These are phyloP conservation scores for Arachis stenosperma DNA, from an alignment of 306 rosid species.

Conservation along the genomic window DNA sequence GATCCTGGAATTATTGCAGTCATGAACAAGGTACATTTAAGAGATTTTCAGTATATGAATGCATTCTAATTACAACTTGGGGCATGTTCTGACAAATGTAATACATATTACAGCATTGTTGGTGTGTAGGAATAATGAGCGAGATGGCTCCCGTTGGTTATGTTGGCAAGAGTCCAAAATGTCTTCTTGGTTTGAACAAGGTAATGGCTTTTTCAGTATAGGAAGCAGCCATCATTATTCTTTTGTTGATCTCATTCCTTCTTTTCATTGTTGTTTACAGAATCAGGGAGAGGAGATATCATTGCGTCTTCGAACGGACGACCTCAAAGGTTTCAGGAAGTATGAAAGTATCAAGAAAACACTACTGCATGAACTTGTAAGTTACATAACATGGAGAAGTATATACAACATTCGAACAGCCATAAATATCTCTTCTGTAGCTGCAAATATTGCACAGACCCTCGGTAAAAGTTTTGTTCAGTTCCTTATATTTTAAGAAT, in stretches of 20 bases:
- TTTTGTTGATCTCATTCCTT: constrained; percentile 21
- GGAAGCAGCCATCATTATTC: background rate
- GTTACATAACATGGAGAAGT: constrained; percentile 17
- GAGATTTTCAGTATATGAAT: constrained; percentile 7
- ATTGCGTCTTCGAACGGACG: constrained; percentile 93
- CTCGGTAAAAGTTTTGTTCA: background rate
- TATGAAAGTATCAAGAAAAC: constrained; percentile 87
- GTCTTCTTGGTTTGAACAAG: constrained; percentile 91
- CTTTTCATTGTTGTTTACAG: constrained; percentile 49
- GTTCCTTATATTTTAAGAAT: background rate
- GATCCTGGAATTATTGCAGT: constrained; percentile 95
- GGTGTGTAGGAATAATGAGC: constrained; percentile 96
- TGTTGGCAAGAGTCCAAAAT: constrained; percentile 92
- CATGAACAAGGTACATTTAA: constrained; percentile 77
- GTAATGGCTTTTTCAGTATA: constrained; percentile 45
- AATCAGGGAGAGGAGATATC: constrained; percentile 95
- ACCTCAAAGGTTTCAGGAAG: constrained; percentile 91
- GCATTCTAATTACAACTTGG: constrained; percentile 34
- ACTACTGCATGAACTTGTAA: constrained; percentile 96
- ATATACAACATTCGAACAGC: background rate
- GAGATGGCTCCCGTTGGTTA: constrained; percentile 98
- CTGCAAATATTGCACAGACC: background rate
- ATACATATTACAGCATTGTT: constrained; percentile 63
- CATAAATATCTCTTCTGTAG: background rate
- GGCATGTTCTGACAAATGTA: constrained; percentile 39